Conservation (phyloP, 2,329 filamentous ascomycete species). For the Aaosphaeria arxii region DNA sequence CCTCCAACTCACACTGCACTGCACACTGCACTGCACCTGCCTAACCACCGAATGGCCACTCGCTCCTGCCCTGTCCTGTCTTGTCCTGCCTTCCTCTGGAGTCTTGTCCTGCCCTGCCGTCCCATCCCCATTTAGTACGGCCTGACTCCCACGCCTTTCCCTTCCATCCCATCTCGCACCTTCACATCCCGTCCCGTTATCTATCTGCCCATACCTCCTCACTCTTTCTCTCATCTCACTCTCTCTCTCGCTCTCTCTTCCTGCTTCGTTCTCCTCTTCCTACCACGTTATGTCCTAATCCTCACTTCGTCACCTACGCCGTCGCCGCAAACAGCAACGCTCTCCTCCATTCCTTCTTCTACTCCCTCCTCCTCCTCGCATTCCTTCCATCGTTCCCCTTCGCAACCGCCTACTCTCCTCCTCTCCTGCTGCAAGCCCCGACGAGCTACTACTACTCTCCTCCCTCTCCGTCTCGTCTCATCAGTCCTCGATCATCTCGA, state of each 20-base stretch:
- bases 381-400: neutral
- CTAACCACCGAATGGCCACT: too few relatives aligned
- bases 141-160: too few relatives aligned
- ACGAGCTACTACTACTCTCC: constrained; percentile 6
- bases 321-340: neutral
- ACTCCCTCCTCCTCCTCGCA: neutral
- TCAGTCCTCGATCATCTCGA: constrained; percentile 14
- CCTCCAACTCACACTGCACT: too few relatives aligned
- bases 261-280: constrained; percentile 22
- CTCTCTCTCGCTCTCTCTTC: constrained; percentile 11
- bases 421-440: constrained; percentile 5
- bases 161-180: too few relatives aligned
- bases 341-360: neutral
- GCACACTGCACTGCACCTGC: too few relatives aligned
- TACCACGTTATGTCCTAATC: constrained; percentile 3
- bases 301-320: neutral
- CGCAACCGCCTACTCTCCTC: neutral
- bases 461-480: constrained; percentile 9
- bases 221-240: neutral
- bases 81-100: too few relatives aligned
- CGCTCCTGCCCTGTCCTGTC: too few relatives aligned
- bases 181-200: too few relatives aligned
- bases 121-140: too few relatives aligned
- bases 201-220: neutral
- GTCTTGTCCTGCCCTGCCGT: too few relatives aligned